phyloP scores from a whole-genome alignment of 2,329 filamentous ascomycete genomes.

The Fusarium paranaense region DNA sequence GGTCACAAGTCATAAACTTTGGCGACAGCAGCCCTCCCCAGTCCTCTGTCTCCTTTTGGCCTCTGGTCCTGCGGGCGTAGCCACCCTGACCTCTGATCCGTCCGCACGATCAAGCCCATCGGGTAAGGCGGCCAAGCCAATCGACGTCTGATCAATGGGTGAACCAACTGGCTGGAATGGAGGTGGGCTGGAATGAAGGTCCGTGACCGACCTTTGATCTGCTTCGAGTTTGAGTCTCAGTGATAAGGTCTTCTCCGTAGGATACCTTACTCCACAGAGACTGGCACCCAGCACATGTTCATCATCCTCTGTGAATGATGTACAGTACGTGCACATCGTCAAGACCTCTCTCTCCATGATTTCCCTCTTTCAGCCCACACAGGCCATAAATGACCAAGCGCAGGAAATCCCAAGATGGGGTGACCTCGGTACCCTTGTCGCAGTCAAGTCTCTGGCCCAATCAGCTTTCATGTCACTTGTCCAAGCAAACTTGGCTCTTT shows the following conservation, averaged over 20 bases:
- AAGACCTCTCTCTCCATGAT: not conserved
- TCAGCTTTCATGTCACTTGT: constrained; percentile 36
- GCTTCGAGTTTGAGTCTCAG: constrained; percentile 10
- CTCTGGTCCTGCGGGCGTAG: constrained; percentile 14
- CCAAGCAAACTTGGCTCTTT: constrained; percentile 41
- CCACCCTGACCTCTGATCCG: constrained; percentile 23
- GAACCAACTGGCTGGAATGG: constrained; percentile 41
- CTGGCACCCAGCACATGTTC: not conserved
- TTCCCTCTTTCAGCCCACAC: not conserved
- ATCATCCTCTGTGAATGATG: not conserved
- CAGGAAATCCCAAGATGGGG: not conserved
- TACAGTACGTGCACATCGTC: not conserved
- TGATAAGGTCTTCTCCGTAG: not conserved
- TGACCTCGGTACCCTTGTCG: not conserved
- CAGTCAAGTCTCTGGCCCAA: constrained; percentile 27
- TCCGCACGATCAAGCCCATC: constrained; percentile 30
- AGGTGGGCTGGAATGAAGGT: constrained; percentile 32
- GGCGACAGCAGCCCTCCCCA: constrained; percentile 30
- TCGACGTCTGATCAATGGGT: constrained; percentile 25
- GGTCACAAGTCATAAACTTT: constrained; percentile 33
- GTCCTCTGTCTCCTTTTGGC: constrained; percentile 22
- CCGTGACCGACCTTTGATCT: constrained; percentile 19
- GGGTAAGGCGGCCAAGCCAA: constrained; percentile 36
- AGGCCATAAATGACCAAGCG: not conserved
- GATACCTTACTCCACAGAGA: not conserved